Evolutionary conservation across 495 filamentous ascomycete genomes (phyloP).

Genomic region (Lophiotrema nucula): DNA sequence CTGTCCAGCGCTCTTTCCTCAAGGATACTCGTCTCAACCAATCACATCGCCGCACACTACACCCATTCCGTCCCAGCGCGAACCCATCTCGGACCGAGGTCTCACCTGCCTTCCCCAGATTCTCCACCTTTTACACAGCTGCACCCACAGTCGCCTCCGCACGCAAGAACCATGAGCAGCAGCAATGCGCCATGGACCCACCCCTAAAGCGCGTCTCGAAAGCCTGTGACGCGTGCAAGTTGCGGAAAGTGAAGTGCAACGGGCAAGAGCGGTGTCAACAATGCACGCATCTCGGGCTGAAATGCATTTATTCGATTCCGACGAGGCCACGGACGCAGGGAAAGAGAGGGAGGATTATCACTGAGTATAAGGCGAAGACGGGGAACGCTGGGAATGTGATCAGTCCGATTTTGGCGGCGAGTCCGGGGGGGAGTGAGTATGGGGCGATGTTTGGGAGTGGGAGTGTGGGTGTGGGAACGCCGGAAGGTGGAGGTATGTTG

Average conservation of each 20-base stretch:
- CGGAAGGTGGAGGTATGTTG: neutral
- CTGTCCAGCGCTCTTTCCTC: no score
- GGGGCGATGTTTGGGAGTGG: neutral
- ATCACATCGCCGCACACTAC: neutral
- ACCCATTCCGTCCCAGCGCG: neutral
- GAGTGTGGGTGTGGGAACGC: neutral
- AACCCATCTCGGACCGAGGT: neutral
- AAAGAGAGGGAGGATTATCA: constrained; percentile 21
- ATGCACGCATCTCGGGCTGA: constrained; percentile 26
- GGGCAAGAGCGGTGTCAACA: constrained; percentile 30
- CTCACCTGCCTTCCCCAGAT: neutral
- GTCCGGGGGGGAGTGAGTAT: neutral
- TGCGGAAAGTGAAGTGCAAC: constrained; percentile 32
- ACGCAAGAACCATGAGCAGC: no score
- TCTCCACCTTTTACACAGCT: neutral
- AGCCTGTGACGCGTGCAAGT: constrained; percentile 30
- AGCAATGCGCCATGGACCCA: neutral
- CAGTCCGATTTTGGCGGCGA: neutral
- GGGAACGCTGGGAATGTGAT: neutral
- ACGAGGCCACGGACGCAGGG: constrained; percentile 6
- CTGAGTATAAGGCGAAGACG: constrained; percentile 22
- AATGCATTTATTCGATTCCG: constrained; percentile 24
- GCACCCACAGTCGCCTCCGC: neutral
- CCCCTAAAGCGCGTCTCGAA: constrained; percentile 17
- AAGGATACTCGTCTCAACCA: no score